phyloP scores from a whole-genome alignment of 768 basidiomycete species.

The Suillus americanus region DNA sequence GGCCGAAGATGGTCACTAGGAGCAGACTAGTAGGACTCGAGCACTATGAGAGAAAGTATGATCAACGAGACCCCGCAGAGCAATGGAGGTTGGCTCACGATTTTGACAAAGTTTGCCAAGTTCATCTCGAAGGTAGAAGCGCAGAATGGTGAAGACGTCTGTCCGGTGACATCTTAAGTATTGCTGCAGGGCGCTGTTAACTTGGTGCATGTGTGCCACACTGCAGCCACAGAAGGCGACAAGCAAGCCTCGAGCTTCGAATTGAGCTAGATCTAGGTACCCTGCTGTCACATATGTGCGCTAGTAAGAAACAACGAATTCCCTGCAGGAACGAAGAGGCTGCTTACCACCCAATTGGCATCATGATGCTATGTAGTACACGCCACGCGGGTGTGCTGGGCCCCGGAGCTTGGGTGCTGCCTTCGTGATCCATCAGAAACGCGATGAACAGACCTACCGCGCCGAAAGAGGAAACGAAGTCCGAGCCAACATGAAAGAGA shows the following conservation, averaged over 20 bases:
- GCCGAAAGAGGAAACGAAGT: no score
- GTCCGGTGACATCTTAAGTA: neutral
- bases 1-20: neutral
- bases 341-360: no score
- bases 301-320: neutral
- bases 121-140: neutral
- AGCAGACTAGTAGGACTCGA: neutral
- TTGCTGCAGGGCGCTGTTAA: neutral
- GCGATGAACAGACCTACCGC: no score
- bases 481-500: no score
- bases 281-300: neutral
- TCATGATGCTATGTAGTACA: no score
- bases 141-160: neutral
- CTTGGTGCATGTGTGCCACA: neutral
- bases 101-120: neutral
- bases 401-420: no score
- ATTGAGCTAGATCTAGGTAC: neutral
- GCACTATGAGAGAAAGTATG: neutral
- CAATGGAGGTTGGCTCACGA: neutral
- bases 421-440: no score
- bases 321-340: neutral
- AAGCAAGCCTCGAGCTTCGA: neutral
- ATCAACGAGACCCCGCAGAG: neutral
- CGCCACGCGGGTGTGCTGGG: no score
- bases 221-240: no score